These are phyloP conservation scores for Theobroma grandiflorum DNA, from an alignment of 441 rosid genomes.

Conservation along the genomic window DNA sequence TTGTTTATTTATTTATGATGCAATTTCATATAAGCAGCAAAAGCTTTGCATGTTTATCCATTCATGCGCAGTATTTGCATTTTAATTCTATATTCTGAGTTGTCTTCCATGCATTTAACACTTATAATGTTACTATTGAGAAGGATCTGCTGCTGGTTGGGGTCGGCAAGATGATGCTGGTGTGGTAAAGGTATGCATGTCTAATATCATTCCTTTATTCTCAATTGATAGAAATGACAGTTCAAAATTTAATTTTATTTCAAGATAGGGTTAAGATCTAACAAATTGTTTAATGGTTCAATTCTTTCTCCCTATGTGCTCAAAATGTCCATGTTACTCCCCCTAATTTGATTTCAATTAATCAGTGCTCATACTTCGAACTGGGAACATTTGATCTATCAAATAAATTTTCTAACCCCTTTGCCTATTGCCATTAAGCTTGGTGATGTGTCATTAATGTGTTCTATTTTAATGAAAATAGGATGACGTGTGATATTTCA, in stretches of 20 bases:
- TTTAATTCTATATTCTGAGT: slow-evolving; percentile 17
- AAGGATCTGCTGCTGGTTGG: slow-evolving; percentile 99
- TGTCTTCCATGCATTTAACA: slow-evolving; percentile 11
- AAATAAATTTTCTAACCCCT: neutral
- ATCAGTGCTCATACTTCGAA: neutral
- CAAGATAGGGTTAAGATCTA: slow-evolving; percentile 6
- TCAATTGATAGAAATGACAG: neutral
- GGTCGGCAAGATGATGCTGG: slow-evolving; percentile 96
- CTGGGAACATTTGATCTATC: neutral
- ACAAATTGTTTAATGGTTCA: slow-evolving; percentile 18
- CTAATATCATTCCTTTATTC: slow-evolving; percentile 8
- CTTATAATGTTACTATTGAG: slow-evolving; percentile 28
- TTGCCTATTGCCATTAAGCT: neutral
- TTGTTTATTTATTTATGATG: neutral
- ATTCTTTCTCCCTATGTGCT: neutral
- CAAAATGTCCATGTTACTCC: neutral
- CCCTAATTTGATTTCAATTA: neutral
- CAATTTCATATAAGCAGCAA: neutral
- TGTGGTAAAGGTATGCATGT: slow-evolving; percentile 81
- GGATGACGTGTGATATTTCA: neutral
- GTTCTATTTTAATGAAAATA: neutral
- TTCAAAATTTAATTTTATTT: slow-evolving; percentile 11
- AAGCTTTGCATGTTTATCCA: neutral
- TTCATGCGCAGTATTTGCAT: neutral
- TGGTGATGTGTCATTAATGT: neutral